Evolutionary conservation across 495 filamentous ascomycete species (phyloP).

Genomic region (Tuber umbilicatum): DNA sequence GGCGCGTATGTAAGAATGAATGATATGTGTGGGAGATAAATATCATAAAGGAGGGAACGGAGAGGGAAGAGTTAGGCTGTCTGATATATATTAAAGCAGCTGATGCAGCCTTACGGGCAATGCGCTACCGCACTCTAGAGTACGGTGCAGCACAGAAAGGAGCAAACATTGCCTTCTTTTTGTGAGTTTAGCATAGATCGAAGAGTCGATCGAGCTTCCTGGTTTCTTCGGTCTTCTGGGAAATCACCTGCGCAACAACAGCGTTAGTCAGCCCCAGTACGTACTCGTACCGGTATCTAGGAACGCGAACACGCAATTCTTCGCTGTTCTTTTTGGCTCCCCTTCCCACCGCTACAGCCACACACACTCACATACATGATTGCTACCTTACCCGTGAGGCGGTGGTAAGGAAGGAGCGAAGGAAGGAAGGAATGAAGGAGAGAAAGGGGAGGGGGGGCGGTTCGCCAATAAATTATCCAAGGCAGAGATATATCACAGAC

Average conservation of each 20-base stretch:
- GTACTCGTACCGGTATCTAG: not conserved
- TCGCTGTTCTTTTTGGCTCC: not conserved
- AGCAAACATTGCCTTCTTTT: not conserved
- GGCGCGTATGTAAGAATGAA: not conserved
- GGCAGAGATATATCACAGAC: not conserved
- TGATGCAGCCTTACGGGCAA: constrained; percentile 4
- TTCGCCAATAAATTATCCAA: not conserved
- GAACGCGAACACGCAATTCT: not conserved
- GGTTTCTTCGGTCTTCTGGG: not conserved
- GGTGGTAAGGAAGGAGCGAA: not conserved
- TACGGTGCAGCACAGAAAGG: not conserved
- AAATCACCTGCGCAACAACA: not conserved
- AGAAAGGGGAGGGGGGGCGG: not conserved
- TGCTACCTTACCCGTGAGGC: not conserved
- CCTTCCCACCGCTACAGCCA: not conserved
- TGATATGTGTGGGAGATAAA: not conserved
- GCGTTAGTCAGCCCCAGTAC: not conserved
- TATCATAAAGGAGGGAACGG: not conserved
- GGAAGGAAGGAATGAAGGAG: not conserved
- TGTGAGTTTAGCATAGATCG: constrained; percentile 1
- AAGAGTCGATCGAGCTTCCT: not conserved
- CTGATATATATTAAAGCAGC: not conserved
- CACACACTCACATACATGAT: not conserved
- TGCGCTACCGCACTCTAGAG: not conserved
- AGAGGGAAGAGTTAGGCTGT: not conserved